Conservation (phyloP, 2,329 filamentous ascomycete species). For the Fusarium solani-melongenae region DNA sequence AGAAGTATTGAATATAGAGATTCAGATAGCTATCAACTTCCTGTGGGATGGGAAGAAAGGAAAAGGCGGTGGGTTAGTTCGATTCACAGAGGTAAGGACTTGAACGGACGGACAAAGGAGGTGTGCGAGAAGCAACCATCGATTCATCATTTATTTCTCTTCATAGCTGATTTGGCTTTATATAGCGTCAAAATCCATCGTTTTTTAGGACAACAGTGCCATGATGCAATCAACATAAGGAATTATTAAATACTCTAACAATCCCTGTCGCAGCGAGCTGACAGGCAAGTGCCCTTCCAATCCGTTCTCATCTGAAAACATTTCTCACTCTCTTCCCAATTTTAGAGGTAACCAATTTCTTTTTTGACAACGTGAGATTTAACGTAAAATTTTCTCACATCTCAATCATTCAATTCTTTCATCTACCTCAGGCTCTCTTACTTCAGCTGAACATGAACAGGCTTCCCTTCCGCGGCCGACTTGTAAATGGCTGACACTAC, state of each 20-base stretch:
- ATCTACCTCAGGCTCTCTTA: background rate
- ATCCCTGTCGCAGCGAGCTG: background rate
- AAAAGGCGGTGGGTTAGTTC: background rate
- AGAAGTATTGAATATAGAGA: background rate
- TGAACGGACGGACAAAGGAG: background rate
- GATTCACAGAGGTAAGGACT: background rate
- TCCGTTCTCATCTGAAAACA: background rate
- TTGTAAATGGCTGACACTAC: slow-evolving; percentile 20
- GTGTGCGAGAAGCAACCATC: background rate
- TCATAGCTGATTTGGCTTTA: background rate
- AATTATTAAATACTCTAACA: background rate
- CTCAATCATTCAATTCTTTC: background rate
- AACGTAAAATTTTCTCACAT: too few species aligned
- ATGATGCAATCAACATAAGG: background rate
- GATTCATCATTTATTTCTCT: background rate
- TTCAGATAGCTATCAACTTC: background rate
- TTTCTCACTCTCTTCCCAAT: background rate
- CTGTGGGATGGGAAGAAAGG: background rate
- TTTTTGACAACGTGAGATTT: too few species aligned
- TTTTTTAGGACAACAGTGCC: background rate
- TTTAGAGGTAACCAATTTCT: too few species aligned
- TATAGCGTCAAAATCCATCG: background rate
- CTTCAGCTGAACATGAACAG: slow-evolving; percentile 14
- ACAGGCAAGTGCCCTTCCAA: background rate
- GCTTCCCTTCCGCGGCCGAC: slow-evolving; percentile 14